A percentile compares a stretch with the other conserved stretches of the same genome.
Conservation (phyloP, 805 yeast species). For the Kuraishia floccosa region DNA sequence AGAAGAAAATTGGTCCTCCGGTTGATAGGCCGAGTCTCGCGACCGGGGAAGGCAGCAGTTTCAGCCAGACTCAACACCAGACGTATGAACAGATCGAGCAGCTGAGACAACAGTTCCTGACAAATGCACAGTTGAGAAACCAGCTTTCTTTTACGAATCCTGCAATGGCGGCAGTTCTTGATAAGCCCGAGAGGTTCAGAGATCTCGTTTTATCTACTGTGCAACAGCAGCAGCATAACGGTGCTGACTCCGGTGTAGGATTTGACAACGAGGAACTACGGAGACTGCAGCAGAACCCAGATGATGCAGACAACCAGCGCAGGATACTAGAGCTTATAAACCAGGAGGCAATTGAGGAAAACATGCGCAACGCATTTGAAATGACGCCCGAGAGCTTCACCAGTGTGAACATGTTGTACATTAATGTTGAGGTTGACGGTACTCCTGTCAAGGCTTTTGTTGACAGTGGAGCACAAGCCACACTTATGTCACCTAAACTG, state of each 20-base stretch:
- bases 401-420: constrained; percentile 72
- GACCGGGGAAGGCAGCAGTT: constrained; percentile 4
- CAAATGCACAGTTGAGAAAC: constrained; percentile 19
- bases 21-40: constrained; percentile 17
- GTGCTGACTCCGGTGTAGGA: constrained; percentile 1
- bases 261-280: constrained; percentile 27
- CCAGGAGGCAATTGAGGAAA: constrained; percentile 69
- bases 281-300: constrained; percentile 51
- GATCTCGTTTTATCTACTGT: constrained; percentile 21
- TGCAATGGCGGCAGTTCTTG: constrained; percentile 28
- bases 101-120: constrained; percentile 34
- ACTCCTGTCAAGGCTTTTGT: constrained; percentile 82
- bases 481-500: constrained; percentile 68
- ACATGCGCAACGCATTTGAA: constrained; percentile 70
- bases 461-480: constrained; percentile 91
- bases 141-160: constrained; percentile 31
- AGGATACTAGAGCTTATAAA: constrained; percentile 57
- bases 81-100: constrained; percentile 29
- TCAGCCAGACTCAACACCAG: constrained; percentile 2
- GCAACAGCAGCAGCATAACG: constrained; percentile 21
- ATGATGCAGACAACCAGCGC: constrained; percentile 56
- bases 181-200: constrained; percentile 38
- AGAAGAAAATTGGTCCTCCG: constrained; percentile 8
- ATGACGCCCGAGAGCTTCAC: constrained; percentile 87
- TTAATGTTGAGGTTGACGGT: constrained; percentile 70